Evolutionary conservation across 2,329 filamentous ascomycete species (phyloP), one percentile per base, ranked within the genome.

Genomic region (Thielaviopsis euricoi): DNA sequence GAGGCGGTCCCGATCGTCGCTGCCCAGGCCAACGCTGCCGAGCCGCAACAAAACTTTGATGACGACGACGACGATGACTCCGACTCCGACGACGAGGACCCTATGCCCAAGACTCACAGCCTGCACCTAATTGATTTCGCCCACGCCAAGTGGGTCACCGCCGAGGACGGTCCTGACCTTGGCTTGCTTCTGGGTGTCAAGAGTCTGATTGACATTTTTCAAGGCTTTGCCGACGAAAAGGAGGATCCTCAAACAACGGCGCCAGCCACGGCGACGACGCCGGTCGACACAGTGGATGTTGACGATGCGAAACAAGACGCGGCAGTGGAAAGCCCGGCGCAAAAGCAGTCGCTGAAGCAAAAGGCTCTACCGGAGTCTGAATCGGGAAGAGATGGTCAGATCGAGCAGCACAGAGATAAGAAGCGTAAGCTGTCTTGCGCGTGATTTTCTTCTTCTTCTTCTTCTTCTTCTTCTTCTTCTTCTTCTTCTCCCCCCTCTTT

Each of bases 91-190:
- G 79, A 83, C 1, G 76, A 80, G 13, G 68, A 69, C 46, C 70
- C 71, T 0, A 67, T 69, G 1, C 69, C 73, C 0, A 74, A 74
- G 1, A 80, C 95, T 50, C 88, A 85, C 65, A 79, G 82, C 13
- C 76, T 96, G 54, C 93, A 91, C 67, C 76, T 98, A 62, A 98
- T 98, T 64, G 93, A 98, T 69, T 98, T 98, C 76, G 93, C 93
- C 1, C 93, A 98, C 70, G 93, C 93, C 12, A 73, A 76, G 54
- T 97, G 86, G 83, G 85, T 82, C 1, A 86, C 87, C 0, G 88
- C 89, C 1, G 72, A 85, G 65, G 55, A 60, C 25, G 91, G 91
- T 0, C 85, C 86, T 0, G 93, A 98, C 68, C 85, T 95, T 71
- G 97, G 97, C 66, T 73, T 79, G 15, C 74, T 96, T 33, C 73